These are phyloP conservation scores for Withania somnifera DNA, from an alignment of 305 asterid species.

Conservation along the genomic window DNA sequence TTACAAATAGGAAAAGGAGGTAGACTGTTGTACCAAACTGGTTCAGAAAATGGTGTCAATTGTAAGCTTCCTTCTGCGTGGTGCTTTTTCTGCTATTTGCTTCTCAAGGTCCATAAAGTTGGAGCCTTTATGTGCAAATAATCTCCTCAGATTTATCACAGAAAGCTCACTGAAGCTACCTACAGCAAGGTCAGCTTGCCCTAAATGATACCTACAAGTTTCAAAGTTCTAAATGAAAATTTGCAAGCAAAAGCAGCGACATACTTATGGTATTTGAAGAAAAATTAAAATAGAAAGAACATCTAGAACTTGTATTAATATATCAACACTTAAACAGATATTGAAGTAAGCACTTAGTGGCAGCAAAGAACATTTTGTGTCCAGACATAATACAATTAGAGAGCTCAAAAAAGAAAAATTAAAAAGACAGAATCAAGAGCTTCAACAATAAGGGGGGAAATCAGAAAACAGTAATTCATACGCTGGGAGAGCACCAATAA, in stretches of 20 bases:
- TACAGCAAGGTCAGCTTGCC: constrained; percentile 86
- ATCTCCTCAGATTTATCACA: constrained; percentile 78
- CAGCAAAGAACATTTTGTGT: not conserved
- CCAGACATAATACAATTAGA: not conserved
- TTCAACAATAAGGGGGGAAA: not conserved
- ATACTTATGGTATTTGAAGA: not conserved
- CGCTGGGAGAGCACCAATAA: constrained; percentile 96
- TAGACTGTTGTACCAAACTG: not conserved
- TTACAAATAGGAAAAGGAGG: constrained; percentile 15
- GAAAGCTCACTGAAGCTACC: constrained; percentile 73
- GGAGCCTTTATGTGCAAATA: constrained; percentile 77
- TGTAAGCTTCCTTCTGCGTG: constrained; percentile 68
- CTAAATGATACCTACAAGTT: constrained; percentile 59
- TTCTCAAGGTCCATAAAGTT: constrained; percentile 84
- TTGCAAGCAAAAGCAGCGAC: not conserved
- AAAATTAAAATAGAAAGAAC: not conserved
- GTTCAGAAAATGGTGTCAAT: constrained; percentile 76
- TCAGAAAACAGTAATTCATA: constrained; percentile 20
- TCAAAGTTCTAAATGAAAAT: not conserved
- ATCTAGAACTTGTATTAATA: not conserved
- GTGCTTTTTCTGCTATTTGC: constrained; percentile 55
- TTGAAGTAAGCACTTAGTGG: not conserved
- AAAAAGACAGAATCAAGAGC: not conserved
- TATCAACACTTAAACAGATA: not conserved
- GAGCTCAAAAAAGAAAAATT: not conserved